Conservation (phyloP, 2,329 filamentous ascomycete genomes). For the Paecilomyces dactylethromorphus region DNA sequence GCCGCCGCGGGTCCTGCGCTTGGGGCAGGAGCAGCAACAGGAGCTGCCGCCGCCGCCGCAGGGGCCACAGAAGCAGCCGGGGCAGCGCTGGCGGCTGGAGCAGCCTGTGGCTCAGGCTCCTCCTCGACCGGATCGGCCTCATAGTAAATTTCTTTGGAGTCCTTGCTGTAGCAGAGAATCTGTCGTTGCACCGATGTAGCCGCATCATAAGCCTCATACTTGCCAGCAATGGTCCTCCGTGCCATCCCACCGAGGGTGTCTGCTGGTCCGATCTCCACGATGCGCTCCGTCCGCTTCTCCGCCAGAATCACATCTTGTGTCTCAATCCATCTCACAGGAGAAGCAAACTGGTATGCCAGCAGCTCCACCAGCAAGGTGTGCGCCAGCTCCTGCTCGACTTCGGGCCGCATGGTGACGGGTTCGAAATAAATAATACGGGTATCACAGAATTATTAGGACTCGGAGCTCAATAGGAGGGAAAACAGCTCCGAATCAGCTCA, state of each 20-base stretch:
- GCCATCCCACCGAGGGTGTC: constrained; percentile 98
- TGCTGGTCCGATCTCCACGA: constrained; percentile 94
- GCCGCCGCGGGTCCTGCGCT: constrained; percentile 80
- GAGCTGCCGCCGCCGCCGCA: constrained; percentile 43
- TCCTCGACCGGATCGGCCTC: constrained; percentile 94
- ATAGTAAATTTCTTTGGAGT: constrained; percentile 99
- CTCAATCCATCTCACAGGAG: constrained; percentile 98
- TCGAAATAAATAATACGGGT: constrained; percentile 10
- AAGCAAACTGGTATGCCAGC: constrained; percentile 97
- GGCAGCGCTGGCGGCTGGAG: constrained; percentile 31
- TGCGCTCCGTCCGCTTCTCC: constrained; percentile 91
- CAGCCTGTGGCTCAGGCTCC: constrained; percentile 58
- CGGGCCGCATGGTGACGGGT: constrained; percentile 73
- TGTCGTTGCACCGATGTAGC: constrained; percentile 94
- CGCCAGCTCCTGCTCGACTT: constrained; percentile 98
- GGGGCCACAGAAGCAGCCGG: constrained; percentile 33
- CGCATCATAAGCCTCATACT: constrained; percentile 98
- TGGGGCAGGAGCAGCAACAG: constrained; percentile 49
- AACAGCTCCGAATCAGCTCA: neutral
- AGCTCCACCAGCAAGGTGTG: constrained; percentile 98
- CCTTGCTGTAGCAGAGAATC: constrained; percentile 99
- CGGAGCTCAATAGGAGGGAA: neutral
- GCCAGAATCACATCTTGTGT: constrained; percentile 99
- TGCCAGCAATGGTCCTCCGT: constrained; percentile 87
- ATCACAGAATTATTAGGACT: constrained; percentile 7